Evolutionary conservation across 2,329 filamentous ascomycete genomes (phyloP).

Genomic region (Aspergillus sp.): DNA sequence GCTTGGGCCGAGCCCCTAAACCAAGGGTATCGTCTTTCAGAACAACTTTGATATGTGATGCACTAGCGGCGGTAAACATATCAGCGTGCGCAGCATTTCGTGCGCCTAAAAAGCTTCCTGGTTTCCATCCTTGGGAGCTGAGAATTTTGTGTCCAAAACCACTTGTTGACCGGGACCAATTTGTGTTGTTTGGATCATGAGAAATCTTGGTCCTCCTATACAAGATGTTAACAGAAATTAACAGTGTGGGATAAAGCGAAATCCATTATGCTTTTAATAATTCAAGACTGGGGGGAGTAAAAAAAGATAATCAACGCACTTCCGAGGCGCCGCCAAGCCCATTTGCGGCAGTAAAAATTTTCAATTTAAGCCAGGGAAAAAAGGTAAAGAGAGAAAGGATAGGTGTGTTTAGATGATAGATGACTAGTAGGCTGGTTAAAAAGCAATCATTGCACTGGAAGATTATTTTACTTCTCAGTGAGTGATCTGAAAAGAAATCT

Average conservation of each 20-base stretch:
- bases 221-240: background rate
- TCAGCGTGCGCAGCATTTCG: constrained; percentile 69
- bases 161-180: constrained; percentile 77
- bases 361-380: background rate
- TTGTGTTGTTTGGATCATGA: constrained; percentile 91
- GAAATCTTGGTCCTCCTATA: constrained; percentile 66
- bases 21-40: constrained; percentile 91
- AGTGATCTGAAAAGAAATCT: too few species aligned
- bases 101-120: constrained; percentile 76
- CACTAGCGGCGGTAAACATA: constrained; percentile 73
- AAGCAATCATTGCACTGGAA: too few species aligned
- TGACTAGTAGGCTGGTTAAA: background rate
- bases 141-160: constrained; percentile 90
- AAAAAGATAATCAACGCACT: constrained; percentile 43
- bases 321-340: constrained; percentile 65
- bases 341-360: constrained; percentile 37
- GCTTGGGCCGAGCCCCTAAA: constrained; percentile 73
- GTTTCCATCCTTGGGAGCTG: constrained; percentile 82
- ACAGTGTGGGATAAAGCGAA: background rate
- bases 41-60: constrained; percentile 77
- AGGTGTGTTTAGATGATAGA: background rate
- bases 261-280: background rate
- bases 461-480: too few species aligned
- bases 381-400: background rate
- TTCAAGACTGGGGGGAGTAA: background rate